phyloP scores from a whole-genome alignment of 164 flowering plant genomes.

The Paratinospora sagittata region DNA sequence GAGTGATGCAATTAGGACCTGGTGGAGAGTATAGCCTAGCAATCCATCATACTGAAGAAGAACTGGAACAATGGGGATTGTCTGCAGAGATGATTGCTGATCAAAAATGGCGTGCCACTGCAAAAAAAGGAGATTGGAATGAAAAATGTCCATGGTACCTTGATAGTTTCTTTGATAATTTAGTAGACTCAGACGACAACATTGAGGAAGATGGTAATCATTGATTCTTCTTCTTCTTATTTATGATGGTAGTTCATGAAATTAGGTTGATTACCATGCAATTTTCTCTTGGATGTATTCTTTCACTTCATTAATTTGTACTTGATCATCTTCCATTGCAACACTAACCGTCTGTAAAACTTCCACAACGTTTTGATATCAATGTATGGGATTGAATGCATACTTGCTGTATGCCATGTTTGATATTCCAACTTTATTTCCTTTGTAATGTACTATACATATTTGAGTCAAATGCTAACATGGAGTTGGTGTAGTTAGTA shows the following conservation, averaged over 20 bases:
- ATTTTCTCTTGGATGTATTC: background rate
- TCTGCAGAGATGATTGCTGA: constrained; percentile 82
- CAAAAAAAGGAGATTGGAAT: constrained; percentile 50
- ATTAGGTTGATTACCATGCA: background rate
- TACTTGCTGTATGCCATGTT: background rate
- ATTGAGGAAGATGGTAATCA: constrained; percentile 10
- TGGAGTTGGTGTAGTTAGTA: no score
- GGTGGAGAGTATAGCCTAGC: constrained; percentile 96
- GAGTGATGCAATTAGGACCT: constrained; percentile 76
- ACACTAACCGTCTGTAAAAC: background rate
- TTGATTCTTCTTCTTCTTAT: background rate
- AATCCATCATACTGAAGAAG: constrained; percentile 66
- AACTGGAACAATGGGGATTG: constrained; percentile 75
- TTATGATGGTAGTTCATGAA: background rate
- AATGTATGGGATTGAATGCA: background rate
- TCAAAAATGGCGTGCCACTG: constrained; percentile 68
- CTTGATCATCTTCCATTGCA: background rate
- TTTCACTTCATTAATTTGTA: background rate
- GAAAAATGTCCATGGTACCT: constrained; percentile 58
- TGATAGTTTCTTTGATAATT: constrained; percentile 53
- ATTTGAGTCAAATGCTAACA: background rate
- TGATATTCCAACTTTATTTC: background rate
- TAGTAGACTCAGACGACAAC: constrained; percentile 40
- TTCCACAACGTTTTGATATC: background rate
- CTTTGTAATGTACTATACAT: background rate